Conservation (phyloP, 257 asterid species). For the Cordia subcordata region DNA sequence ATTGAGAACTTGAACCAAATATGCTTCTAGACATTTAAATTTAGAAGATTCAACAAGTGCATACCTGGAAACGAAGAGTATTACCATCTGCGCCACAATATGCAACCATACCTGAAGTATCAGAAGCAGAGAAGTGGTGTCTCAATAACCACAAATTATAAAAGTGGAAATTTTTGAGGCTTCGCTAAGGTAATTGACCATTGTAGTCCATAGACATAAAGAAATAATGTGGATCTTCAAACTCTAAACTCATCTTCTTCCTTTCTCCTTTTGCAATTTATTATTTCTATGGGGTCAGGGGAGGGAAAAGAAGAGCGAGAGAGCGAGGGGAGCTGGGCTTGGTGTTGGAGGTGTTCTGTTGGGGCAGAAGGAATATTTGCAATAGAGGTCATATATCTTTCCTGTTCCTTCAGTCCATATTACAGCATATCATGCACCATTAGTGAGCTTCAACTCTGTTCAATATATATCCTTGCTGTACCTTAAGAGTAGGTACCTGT, state of each 20-base stretch:
- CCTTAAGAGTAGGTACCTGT: slow-evolving; percentile 51
- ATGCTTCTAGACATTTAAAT: not conserved
- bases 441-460: not conserved
- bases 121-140: not conserved
- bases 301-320: too few species aligned
- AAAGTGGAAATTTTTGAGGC: not conserved
- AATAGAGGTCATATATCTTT: not conserved
- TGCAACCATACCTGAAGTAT: slow-evolving; percentile 64
- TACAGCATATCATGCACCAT: not conserved
- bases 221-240: too few species aligned
- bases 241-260: too few species aligned
- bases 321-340: too few species aligned
- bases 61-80: slow-evolving; percentile 73
- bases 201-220: too few species aligned
- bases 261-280: too few species aligned
- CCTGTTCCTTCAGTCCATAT: not conserved
- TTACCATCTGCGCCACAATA: slow-evolving; percentile 87
- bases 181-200: not conserved
- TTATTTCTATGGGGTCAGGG: too few species aligned
- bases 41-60: slow-evolving; percentile 1
- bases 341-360: too few species aligned
- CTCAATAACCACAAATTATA: not conserved
- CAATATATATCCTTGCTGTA: not conserved
- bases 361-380: not conserved
- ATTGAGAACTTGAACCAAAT: too few species aligned